Percentiles rank a stretch among this genome's conserved stretches.
These are phyloP conservation scores for Dipodascus geniculatus DNA, from an alignment of 805 yeast genomes.

Conservation along the genomic window DNA sequence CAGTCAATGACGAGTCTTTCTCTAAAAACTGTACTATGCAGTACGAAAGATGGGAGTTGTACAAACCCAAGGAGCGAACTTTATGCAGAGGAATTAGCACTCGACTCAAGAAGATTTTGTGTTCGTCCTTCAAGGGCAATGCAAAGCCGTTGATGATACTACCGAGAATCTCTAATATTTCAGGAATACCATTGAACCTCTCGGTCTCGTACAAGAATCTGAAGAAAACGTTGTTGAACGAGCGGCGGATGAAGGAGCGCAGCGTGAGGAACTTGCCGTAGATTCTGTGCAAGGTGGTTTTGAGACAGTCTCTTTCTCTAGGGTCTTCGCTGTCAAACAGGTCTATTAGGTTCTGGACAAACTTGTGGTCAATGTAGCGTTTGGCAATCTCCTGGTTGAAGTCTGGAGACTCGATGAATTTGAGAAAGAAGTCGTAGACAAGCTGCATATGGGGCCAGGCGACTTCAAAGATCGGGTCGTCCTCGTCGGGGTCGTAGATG, in stretches of 20 bases:
- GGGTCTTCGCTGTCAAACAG: conserved; percentile 95
- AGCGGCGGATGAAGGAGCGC: conserved; percentile 82
- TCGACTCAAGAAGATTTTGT: conserved; percentile 76
- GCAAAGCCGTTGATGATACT: conserved; percentile 97
- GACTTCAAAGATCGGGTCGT: conserved; percentile 90
- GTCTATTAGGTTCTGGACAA: conserved; percentile 69
- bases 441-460: conserved; percentile 99
- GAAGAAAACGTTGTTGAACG: conserved; percentile 83
- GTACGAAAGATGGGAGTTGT: conserved; percentile 95
- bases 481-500: conserved; percentile 95
- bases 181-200: conserved; percentile 91
- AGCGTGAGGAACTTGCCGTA: conserved; percentile 89
- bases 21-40: conserved; percentile 95
- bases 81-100: conserved; percentile 89
- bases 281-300: conserved; percentile 89
- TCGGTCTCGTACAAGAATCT: conserved; percentile 93
- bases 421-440: conserved; percentile 84
- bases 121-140: conserved; percentile 92
- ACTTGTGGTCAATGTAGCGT: conserved; percentile 85
- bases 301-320: conserved; percentile 87
- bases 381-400: conserved; percentile 89
- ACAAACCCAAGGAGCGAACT: conserved; percentile 74
- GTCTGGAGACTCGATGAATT: conserved; percentile 90
- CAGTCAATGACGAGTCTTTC: conserved; percentile 84
- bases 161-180: conserved; percentile 86